Base-by-base conservation (phyloP, 345 rosid genomes). In the Dipteronia dyeriana region DNA sequence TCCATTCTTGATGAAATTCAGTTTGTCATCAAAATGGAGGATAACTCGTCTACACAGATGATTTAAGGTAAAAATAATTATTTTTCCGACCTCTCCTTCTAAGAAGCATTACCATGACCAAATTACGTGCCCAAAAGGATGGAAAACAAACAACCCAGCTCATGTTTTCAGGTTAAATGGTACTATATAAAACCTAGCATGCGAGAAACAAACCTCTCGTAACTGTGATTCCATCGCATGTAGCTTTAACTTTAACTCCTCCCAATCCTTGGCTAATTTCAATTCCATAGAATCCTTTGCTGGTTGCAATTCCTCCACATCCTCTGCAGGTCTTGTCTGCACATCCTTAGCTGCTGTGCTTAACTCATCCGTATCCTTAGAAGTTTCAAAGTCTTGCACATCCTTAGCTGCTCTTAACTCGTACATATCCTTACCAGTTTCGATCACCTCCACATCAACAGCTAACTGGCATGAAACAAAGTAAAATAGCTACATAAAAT, bases 241-340 rank as follows among this genome's bases (percentile, higher is more conserved):
- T 41, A 89, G 77, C 82, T 79, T 81, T 25, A 80, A 79, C 68
- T 77, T 86, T 70, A 87, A 73, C 31, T 78, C 83, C 73, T 87
- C 82, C 67, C 78, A 79, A 68, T 87, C 85, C 68, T 76, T 54
- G 38, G 23, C 66, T 66, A 71, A 72, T 51, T 75, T 83, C 47
- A 68, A 25, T 34, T 82, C 77, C 38, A 45, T 54, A 9, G 13
- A 34, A 9, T 61, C 76, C 61, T 76, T 76, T 56, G 19, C 66
- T 12, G 59, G 45, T 56, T 81, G 65, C 54, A 34, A 12, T 61
- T 80, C 82, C 34, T 56, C 62, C 26, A 23, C 19, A 73, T 69
- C 82, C 74, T 74, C 70, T 62, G 49, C 29, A 0, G 61, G 73
- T 43, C 65, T 70, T 41, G 79, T 14, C 20, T 69, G 49, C 68